Conservation (phyloP, 306 rosid species). For the Cicer cuneatum region DNA sequence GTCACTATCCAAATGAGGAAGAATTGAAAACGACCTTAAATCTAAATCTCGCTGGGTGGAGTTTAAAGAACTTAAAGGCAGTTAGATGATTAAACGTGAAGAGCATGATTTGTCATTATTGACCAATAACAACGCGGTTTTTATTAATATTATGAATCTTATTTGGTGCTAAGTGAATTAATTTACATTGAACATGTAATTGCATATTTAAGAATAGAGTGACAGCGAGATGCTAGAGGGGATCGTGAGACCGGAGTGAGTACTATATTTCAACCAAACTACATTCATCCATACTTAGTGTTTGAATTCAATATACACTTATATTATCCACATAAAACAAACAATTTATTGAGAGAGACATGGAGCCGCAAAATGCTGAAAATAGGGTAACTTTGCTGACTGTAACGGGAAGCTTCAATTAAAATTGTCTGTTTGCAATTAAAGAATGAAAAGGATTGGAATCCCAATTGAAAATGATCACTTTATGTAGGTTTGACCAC, state of each 20-base stretch:
- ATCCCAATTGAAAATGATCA: constrained; percentile 49
- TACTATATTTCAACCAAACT: not conserved
- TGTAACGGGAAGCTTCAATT: constrained; percentile 42
- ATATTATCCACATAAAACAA: not conserved
- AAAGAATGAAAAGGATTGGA: constrained; percentile 68
- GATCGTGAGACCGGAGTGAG: no score
- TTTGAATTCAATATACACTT: not conserved
- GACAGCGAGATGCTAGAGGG: constrained; percentile 13
- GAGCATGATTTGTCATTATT: not conserved
- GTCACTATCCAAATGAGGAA: no score
- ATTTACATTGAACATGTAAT: constrained; percentile 24
- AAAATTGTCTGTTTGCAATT: constrained; percentile 50
- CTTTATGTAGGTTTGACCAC: constrained; percentile 58
- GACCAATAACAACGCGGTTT: constrained; percentile 20
- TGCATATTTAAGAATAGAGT: not conserved
- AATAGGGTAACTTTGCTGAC: constrained; percentile 60
- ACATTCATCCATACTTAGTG: not conserved
- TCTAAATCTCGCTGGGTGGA: no score
- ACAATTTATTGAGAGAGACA: constrained; percentile 41
- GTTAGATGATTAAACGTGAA: no score
- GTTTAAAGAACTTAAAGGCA: no score
- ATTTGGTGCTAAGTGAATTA: constrained; percentile 4
- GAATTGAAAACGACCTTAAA: no score
- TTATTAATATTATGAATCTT: constrained; percentile 8
- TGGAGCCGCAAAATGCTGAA: constrained; percentile 55